Percentiles rank a stretch among this genome's conserved stretches.
phyloP scores from a whole-genome alignment of 495 filamentous ascomycete genomes.

The Aspergillus heteromorphus region DNA sequence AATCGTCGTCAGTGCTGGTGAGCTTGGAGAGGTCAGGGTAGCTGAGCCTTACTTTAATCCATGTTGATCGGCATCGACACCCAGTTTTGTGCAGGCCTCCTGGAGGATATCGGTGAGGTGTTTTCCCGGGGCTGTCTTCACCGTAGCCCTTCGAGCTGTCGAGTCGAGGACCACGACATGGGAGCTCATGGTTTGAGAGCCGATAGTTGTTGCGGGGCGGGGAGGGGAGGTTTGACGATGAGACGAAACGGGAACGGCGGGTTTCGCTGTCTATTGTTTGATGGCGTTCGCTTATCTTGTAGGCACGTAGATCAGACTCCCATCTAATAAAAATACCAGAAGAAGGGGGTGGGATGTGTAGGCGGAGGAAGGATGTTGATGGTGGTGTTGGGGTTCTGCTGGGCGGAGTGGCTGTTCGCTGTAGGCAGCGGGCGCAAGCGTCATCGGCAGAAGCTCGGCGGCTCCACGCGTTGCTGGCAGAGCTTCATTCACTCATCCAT shows the following conservation, averaged over 20 bases:
- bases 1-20: slow-evolving; percentile 9
- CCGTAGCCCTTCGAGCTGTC: slow-evolving; percentile 61
- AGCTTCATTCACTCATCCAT: slow-evolving; percentile 28
- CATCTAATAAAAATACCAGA: neutral
- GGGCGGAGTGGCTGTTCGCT: neutral
- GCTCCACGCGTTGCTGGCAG: slow-evolving; percentile 16
- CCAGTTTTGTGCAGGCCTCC: slow-evolving; percentile 79
- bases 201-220: slow-evolving; percentile 21
- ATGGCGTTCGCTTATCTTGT: neutral
- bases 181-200: slow-evolving; percentile 61
- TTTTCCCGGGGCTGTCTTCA: slow-evolving; percentile 78
- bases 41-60: slow-evolving; percentile 62
- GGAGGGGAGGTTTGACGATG: neutral
- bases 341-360: neutral
- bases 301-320: neutral
- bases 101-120: slow-evolving; percentile 76
- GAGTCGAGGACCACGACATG: slow-evolving; percentile 84
- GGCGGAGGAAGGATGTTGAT: neutral
- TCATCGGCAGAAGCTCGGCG: slow-evolving; percentile 37
- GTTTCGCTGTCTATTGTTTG: neutral
- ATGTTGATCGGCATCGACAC: slow-evolving; percentile 65
- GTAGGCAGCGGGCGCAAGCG: slow-evolving; percentile 42
- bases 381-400: neutral
- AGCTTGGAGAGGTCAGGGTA: neutral
- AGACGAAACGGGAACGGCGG: neutral